Base-by-base conservation (phyloP, 2,329 filamentous ascomycete genomes). In the Aspergillus eucalypticola region DNA sequence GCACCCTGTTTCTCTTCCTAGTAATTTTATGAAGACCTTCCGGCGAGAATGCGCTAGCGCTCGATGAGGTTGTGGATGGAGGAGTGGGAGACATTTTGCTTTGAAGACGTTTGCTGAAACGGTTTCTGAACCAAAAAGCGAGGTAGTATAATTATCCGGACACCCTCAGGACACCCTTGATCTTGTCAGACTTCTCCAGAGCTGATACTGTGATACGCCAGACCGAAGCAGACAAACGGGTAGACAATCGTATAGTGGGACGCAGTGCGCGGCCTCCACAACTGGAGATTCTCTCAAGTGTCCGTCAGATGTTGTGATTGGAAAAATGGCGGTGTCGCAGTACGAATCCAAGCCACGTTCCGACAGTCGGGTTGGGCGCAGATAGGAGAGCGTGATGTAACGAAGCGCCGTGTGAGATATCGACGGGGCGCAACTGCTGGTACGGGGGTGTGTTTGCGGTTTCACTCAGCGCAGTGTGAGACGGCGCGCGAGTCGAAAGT, bases 1-100 rank as follows among this genome's bases (percentile, higher is more conserved):
- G 94, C 15, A 97, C 89, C 61, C 94, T 85, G 72, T 98, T 97
- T 74, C 94, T 87, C 81, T 96, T 96, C 66, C 94, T 88, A 61
- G 97, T 90, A 54, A 97, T 89, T 68, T 91, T 87, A 71, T 91
- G 96, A 66, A 94, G 90, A 56, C 90, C 87, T 75, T 96, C 91
- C 35, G 93, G 92, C 48, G 92, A 96, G 64, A 90, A 89, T 23
- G 81, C 84, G 65, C 89, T 86, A 60, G 88, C 88, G 65, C 81
- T 87, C 15, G 92, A 95, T 8, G 91, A 90, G 38, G 87, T 88
- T 56, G 89, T 91, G 61, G 77, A 78, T 60, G 78, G 71, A 50
- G 76, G 76, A 62, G 75, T 79, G 27, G 73, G 78, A 51, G 73
- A 70, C 75, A 78, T 77, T 68, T 66, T 53, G 39, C 5, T 35